Evolutionary conservation across 2,329 filamentous ascomycete genomes (phyloP), one percentile per base, ranked within the genome.

Genomic region (Sarocladium strictum): DNA sequence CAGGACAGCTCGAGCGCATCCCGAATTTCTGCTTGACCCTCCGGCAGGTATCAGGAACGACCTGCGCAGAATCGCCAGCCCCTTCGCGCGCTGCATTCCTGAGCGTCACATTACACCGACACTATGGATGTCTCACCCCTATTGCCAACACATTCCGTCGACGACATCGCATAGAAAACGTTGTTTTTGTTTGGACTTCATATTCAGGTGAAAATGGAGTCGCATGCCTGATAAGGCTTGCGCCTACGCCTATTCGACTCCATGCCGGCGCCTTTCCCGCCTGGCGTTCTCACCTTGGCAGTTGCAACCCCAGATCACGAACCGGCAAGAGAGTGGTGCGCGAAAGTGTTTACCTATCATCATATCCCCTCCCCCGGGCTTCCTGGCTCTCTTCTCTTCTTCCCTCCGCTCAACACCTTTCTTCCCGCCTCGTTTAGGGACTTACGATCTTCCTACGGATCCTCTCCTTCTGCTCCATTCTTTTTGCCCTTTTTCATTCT

Each of bases 391-490:
- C 26, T 24, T 32, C 19, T n/a, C 17, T 49, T 32, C 21, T 24
- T 17, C 21, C 27, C 27, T 51, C 29, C 35, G 27, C 47, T 35
- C 47, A 5, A 9, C n/a, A 11, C n/a, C 24, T 29, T 49, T 3
- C 4, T 49, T 51, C 47, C 47, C 47, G 47, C 26, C 47, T 51
- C 47, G 26, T 51, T 51, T 21, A 35, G 47, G 47, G 29, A 51
- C 29, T 12, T 23, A 32, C 17, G 19, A 27, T 26, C 27, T 53
- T 27, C 33, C 50, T 53, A 50, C 12, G 12, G 40, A 33, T 45
- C 52, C 49, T 55, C 43, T 11, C n/a, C 33, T 26, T 17, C 29
- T 51, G 53, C 54, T 56, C 54, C 56, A 53, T 50, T 49, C 23
- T 23, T 17, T 38, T 19, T 21, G 9, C 17, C 17, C 21, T 19